A percentile compares a stretch with the other conserved stretches of the same genome.
Conservation (phyloP, 2,329 filamentous ascomycete genomes). For the Fusarium nodosum region DNA sequence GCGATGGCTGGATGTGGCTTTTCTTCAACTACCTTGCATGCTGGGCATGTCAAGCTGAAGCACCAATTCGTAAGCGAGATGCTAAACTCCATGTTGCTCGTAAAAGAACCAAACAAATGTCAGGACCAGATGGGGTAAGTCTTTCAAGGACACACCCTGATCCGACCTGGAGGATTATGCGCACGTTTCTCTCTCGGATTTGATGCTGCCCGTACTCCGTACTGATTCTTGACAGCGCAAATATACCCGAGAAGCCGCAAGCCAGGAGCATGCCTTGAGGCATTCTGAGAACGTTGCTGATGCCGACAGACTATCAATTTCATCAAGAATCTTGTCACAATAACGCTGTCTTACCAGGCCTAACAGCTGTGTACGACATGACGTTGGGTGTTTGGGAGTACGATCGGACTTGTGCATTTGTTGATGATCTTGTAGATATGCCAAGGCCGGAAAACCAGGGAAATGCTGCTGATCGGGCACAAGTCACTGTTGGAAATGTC, state of each 20-base stretch:
- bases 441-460: background rate
- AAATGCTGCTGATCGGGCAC: background rate
- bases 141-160: background rate
- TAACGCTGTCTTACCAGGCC: background rate
- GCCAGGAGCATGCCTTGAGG: background rate
- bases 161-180: slow-evolving; percentile 1
- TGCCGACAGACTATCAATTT: background rate
- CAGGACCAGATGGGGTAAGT: slow-evolving; percentile 7
- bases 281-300: background rate
- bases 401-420: background rate
- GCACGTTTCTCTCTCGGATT: background rate
- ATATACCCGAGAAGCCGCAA: background rate
- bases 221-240: background rate
- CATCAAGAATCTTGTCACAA: background rate
- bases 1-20: background rate
- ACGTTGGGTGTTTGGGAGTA: background rate
- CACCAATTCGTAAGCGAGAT: slow-evolving; percentile 25
- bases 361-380: background rate
- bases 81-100: slow-evolving; percentile 21
- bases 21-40: slow-evolving; percentile 16
- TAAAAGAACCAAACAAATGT: slow-evolving; percentile 16
- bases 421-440: background rate
- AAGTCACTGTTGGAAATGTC: background rate
- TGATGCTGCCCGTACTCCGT: background rate
- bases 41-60: background rate